Percentiles rank a stretch among this genome's conserved stretches.
phyloP scores from a whole-genome alignment of 768 basidiomycete genomes.

The Pisolithus orientalis region DNA sequence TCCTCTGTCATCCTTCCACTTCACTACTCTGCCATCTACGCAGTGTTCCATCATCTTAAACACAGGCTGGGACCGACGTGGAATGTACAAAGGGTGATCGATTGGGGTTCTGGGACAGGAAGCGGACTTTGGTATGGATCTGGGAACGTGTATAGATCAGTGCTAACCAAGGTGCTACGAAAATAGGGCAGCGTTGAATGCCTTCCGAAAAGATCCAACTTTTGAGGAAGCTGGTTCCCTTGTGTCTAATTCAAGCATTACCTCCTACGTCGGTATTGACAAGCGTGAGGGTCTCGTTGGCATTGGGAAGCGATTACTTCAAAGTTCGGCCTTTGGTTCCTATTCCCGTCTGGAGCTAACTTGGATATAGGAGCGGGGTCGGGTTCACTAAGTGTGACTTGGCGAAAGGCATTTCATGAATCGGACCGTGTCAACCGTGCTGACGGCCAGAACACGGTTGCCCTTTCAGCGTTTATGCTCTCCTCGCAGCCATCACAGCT shows the following conservation, averaged over 20 bases:
- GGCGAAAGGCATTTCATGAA: slow-evolving; percentile 54
- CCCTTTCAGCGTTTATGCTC: slow-evolving; percentile 81
- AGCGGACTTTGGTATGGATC: slow-evolving; percentile 71
- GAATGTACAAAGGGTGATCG: slow-evolving; percentile 57
- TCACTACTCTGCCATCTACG: slow-evolving; percentile 73
- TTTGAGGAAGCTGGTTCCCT: slow-evolving; percentile 26
- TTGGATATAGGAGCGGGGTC: slow-evolving; percentile 39
- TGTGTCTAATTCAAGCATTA: slow-evolving; percentile 45
- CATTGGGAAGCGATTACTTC: slow-evolving; percentile 60
- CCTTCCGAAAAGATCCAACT: slow-evolving; percentile 45
- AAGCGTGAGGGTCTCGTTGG: slow-evolving; percentile 62
- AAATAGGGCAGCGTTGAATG: slow-evolving; percentile 57
- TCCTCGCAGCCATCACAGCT: slow-evolving; percentile 60
- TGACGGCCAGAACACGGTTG: slow-evolving; percentile 50
- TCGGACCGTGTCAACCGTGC: slow-evolving; percentile 35
- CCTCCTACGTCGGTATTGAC: slow-evolving; percentile 70
- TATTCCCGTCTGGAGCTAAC: slow-evolving; percentile 5
- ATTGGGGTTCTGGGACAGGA: slow-evolving; percentile 83
- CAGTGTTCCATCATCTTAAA: slow-evolving; percentile 67
- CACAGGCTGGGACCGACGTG: slow-evolving; percentile 58
- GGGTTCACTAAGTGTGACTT: slow-evolving; percentile 39
- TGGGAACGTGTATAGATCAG: not conserved
- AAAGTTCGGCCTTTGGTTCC: slow-evolving; percentile 34
- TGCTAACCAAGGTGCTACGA: slow-evolving; percentile 8
- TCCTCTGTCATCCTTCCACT: slow-evolving; percentile 80